Conservation (phyloP, 306 rosid genomes). For the Neltuma alba region DNA sequence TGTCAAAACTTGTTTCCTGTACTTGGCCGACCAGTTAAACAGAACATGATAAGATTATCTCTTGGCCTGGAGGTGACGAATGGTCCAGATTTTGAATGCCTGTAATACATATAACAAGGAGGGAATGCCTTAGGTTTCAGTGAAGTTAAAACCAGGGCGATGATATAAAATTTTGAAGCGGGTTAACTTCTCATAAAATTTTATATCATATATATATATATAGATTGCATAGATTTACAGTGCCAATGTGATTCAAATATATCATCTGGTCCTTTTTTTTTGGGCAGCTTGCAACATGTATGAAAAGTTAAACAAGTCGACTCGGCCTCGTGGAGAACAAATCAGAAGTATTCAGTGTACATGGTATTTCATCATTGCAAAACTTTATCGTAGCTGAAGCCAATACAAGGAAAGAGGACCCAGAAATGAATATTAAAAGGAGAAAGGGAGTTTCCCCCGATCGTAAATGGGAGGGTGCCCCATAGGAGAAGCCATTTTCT, state of each 20-base stretch:
- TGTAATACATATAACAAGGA: too few species aligned
- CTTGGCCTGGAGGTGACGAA: too few species aligned
- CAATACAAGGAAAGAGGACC: background rate
- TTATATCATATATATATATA: too few species aligned
- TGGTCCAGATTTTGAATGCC: too few species aligned
- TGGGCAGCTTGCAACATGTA: background rate
- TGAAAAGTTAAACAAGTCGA: background rate
- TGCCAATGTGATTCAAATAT: background rate
- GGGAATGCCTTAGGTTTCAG: too few species aligned
- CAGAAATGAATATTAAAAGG: background rate
- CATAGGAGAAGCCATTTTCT: background rate
- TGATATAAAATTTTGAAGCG: too few species aligned
- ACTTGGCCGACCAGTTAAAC: too few species aligned
- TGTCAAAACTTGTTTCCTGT: too few species aligned
- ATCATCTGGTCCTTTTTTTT: background rate
- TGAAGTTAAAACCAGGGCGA: too few species aligned
- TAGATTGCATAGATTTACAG: background rate
- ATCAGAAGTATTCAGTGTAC: background rate
- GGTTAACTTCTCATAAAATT: too few species aligned
- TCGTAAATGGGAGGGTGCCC: background rate
- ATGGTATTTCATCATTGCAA: background rate
- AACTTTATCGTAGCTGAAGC: background rate
- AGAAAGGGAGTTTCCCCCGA: background rate
- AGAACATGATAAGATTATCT: too few species aligned
- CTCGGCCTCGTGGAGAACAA: background rate